phyloP scores from a whole-genome alignment of 1,284 basidiomycete genomes.

The Heterobasidion occidentale region DNA sequence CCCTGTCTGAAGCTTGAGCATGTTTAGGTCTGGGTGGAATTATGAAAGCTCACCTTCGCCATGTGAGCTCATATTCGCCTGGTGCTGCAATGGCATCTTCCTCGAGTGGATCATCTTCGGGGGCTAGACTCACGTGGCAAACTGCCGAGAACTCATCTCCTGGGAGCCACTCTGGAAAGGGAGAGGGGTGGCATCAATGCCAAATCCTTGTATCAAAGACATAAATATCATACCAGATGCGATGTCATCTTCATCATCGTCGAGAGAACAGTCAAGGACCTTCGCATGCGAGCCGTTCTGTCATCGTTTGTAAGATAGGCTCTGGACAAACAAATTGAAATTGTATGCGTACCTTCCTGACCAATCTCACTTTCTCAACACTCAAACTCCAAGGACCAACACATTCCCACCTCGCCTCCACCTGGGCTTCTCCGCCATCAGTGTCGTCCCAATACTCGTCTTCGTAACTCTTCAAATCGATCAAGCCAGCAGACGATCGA shows the following conservation, averaged over 20 bases:
- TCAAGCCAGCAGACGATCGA: slow-evolving; percentile 26
- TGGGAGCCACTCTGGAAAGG: slow-evolving; percentile 43
- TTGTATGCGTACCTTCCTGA: slow-evolving; percentile 33
- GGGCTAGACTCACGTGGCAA: slow-evolving; percentile 41
- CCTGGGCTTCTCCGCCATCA: slow-evolving; percentile 44
- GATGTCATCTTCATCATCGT: slow-evolving; percentile 26
- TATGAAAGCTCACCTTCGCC: slow-evolving; percentile 50
- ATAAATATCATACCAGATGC: slow-evolving; percentile 16
- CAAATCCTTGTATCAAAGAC: background rate
- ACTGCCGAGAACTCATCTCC: slow-evolving; percentile 57
- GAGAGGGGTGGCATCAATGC: slow-evolving; percentile 1
- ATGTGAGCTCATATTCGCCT: slow-evolving; percentile 53
- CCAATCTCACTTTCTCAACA: slow-evolving; percentile 41
- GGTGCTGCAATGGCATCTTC: slow-evolving; percentile 34
- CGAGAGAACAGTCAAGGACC: slow-evolving; percentile 34
- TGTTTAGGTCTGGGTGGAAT: background rate
- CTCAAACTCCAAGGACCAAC: slow-evolving; percentile 43
- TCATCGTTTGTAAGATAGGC: background rate
- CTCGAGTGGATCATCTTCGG: slow-evolving; percentile 32
- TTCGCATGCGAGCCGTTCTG: slow-evolving; percentile 41
- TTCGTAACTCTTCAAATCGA: slow-evolving; percentile 52
- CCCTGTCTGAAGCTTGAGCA: slow-evolving; percentile 21
- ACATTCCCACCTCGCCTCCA: slow-evolving; percentile 44
- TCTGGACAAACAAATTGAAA: background rate
- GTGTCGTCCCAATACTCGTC: slow-evolving; percentile 44